A percentile compares a stretch with the other conserved stretches of the same genome.
These are phyloP conservation scores for Melocanna baccifera DNA, from an alignment of 176 grass and related monocot species.

Conservation along the genomic window DNA sequence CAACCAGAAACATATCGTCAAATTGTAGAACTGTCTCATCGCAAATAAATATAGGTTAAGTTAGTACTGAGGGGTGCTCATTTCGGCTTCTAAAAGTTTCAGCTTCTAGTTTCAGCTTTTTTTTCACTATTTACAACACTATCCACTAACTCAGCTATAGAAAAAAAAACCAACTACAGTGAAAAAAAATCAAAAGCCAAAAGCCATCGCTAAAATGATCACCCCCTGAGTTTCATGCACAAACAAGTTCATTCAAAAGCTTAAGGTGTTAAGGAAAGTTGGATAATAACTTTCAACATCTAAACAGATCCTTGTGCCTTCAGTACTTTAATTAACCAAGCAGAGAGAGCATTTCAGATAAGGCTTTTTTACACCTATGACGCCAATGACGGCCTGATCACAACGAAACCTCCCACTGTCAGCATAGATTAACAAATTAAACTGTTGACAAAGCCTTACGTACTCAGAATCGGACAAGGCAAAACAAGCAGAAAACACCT, in stretches of 20 bases:
- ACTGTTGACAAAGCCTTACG: background rate
- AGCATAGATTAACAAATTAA: background rate
- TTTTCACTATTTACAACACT: too few species aligned
- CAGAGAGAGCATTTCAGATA: background rate
- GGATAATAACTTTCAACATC: background rate
- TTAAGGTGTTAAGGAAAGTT: background rate
- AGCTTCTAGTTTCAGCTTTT: too few species aligned
- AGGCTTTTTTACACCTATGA: constrained; percentile 2
- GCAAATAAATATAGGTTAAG: background rate
- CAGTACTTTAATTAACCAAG: background rate
- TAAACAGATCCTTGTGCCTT: background rate
- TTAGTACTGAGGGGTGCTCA: too few species aligned
- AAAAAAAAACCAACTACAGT: too few species aligned
- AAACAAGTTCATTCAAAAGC: background rate
- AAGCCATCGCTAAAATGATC: too few species aligned
- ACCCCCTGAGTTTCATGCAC: background rate
- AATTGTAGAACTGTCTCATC: background rate
- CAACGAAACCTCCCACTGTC: background rate
- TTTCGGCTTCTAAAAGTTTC: too few species aligned
- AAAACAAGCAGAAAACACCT: background rate
- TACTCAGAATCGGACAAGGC: background rate
- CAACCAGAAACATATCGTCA: background rate
- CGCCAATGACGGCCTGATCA: constrained; percentile 21
- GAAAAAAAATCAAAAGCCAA: too few species aligned
- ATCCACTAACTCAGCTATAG: too few species aligned